phyloP scores from a whole-genome alignment of 352 stramenopile genomes.

The Phytophthora capsici region DNA sequence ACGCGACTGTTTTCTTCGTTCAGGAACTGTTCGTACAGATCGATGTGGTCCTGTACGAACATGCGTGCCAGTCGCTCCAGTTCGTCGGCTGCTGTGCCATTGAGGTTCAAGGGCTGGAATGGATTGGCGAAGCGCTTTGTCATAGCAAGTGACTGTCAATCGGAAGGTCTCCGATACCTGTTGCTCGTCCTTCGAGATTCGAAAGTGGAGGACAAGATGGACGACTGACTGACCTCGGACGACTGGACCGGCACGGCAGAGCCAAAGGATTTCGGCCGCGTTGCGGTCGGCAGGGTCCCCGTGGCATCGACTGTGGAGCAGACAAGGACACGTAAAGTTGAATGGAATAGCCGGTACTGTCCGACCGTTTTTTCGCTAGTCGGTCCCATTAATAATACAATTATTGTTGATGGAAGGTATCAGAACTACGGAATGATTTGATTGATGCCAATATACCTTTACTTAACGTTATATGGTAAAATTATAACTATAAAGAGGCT shows the following conservation, averaged over 20 bases:
- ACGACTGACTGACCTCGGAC: neutral
- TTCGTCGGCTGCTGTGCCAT: conserved; percentile 27
- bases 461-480: neutral
- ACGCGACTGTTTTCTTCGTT: conserved; percentile 39
- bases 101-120: conserved; percentile 45
- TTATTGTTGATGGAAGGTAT: neutral
- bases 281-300: conserved; percentile 5
- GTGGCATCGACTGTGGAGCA: conserved; percentile 8
- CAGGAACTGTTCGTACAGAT: conserved; percentile 51
- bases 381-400: neutral
- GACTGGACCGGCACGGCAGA: neutral
- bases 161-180: conserved; percentile 1
- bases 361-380: conserved; percentile 24
- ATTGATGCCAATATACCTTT: neutral
- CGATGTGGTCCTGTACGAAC: conserved; percentile 50
- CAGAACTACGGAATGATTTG: neutral
- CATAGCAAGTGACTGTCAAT: conserved; percentile 11
- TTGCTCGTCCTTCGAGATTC: conserved; percentile 1
- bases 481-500: neutral
- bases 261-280: conserved; percentile 6
- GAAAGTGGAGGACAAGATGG: conserved; percentile 5
- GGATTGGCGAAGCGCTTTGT: conserved; percentile 51
- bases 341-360: neutral
- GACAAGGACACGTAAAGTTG: conserved; percentile 12
- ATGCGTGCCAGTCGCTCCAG: conserved; percentile 38